These are phyloP conservation scores for Acanthamoeba healyi DNA, from an alignment of 208 protist genomes.

Conservation along the genomic window DNA sequence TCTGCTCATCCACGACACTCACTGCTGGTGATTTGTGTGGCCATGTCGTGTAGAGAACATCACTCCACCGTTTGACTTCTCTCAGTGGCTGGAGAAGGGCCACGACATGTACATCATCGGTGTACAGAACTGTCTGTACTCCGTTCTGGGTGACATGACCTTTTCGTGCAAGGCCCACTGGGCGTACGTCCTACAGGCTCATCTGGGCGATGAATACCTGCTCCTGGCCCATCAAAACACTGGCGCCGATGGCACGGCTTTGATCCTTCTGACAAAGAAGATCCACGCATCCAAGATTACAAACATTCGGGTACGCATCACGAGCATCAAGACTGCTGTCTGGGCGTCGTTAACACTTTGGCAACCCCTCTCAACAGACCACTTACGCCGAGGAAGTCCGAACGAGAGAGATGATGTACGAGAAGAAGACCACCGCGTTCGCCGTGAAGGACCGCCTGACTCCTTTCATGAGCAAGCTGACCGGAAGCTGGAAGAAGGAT, in stretches of 20 bases:
- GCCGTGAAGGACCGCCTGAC: conserved; percentile 28
- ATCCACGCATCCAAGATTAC: not conserved
- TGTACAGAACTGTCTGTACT: conserved; percentile 60
- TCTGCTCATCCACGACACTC: not conserved
- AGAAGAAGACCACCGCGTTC: not conserved
- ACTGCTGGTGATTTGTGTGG: not conserved
- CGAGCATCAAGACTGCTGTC: not conserved
- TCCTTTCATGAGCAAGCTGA: conserved; percentile 51
- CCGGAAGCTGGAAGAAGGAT: conserved; percentile 10
- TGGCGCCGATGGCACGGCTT: conserved; percentile 19
- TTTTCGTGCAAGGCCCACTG: conserved; percentile 66
- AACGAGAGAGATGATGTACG: not conserved
- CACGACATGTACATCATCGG: conserved; percentile 51
- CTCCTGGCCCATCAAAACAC: conserved; percentile 26
- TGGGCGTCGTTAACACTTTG: too few relatives aligned
- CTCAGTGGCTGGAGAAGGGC: conserved; percentile 12
- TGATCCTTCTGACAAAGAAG: conserved; percentile 8
- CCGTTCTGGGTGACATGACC: not conserved
- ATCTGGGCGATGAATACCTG: conserved; percentile 34
- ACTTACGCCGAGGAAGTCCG: conserved; percentile 17
- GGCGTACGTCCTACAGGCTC: conserved; percentile 24
- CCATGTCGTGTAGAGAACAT: not conserved
- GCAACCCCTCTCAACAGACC: too few relatives aligned
- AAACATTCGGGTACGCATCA: conserved; percentile 13
- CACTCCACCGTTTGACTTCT: conserved; percentile 14